Percentiles rank a stretch among this genome's conserved stretches.
phyloP scores from a whole-genome alignment of 169 alveolate species.

The Eimeria nieschulzi region DNA sequence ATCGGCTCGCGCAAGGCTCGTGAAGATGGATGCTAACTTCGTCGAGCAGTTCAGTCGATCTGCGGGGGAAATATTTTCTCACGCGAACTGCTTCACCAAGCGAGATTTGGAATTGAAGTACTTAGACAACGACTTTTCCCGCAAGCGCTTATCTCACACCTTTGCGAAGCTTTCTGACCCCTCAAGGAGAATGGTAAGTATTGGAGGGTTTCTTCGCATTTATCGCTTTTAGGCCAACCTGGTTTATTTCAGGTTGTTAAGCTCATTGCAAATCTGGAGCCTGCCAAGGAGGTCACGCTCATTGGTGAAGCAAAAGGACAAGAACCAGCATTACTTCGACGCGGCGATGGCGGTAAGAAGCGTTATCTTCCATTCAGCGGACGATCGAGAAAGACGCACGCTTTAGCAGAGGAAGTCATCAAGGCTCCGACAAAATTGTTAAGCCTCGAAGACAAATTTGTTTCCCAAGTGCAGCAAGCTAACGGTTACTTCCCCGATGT shows the following conservation, averaged over 20 bases:
- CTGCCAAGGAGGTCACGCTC: constrained; percentile 59
- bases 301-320: constrained; percentile 65
- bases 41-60: constrained; percentile 66
- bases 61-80: constrained; percentile 59
- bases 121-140: constrained; percentile 50
- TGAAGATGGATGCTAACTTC: constrained; percentile 56
- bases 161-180: constrained; percentile 66
- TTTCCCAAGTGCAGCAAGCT: constrained; percentile 48
- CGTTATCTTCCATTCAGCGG: neutral
- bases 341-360: neutral
- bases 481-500: constrained; percentile 72
- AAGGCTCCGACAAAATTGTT: constrained; percentile 51
- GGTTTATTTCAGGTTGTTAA: constrained; percentile 48
- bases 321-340: constrained; percentile 38
- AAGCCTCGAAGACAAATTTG: constrained; percentile 59
- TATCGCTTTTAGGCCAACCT: neutral
- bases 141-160: constrained; percentile 58
- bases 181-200: constrained; percentile 58
- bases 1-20: constrained; percentile 62
- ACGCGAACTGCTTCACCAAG: constrained; percentile 70
- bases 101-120: constrained; percentile 55
- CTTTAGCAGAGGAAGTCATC: constrained; percentile 12
- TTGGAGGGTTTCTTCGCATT: neutral
- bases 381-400: neutral
- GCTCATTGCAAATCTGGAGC: constrained; percentile 66